phyloP scores from a whole-genome alignment of 306 rosid genomes.

The Begonia fuchsioides region DNA sequence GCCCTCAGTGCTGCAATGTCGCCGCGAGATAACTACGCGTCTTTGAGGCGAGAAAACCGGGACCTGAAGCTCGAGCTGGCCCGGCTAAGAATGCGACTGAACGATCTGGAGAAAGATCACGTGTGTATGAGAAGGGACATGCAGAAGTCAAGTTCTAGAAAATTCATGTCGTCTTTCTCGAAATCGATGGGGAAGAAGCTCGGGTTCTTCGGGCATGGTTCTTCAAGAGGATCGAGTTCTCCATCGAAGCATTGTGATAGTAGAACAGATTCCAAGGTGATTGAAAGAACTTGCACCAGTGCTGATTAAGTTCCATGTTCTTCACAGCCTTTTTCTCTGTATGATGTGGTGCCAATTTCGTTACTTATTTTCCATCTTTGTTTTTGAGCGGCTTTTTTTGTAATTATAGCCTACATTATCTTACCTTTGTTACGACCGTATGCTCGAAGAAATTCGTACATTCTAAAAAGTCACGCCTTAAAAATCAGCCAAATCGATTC shows the following conservation, averaged over 20 bases:
- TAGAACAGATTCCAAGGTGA: constrained; percentile 79
- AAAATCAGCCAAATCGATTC: too few relatives aligned
- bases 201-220: constrained; percentile 60
- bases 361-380: constrained; percentile 4
- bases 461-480: too few relatives aligned
- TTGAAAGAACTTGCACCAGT: constrained; percentile 95
- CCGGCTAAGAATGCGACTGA: constrained; percentile 72
- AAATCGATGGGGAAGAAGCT: constrained; percentile 53
- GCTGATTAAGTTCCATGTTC: constrained; percentile 42
- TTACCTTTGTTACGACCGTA: too few relatives aligned
- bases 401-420: too few relatives aligned
- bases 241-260: constrained; percentile 73
- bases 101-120: constrained; percentile 93
- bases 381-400: constrained; percentile 2
- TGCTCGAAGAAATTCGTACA: too few relatives aligned
- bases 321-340: constrained; percentile 7
- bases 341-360: neutral
- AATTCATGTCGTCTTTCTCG: constrained; percentile 80
- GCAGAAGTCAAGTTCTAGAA: constrained; percentile 76
- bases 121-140: constrained; percentile 98
- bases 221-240: constrained; percentile 85
- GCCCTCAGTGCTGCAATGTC: constrained; percentile 98
- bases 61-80: constrained; percentile 93
- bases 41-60: constrained; percentile 91
- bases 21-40: constrained; percentile 93